Evolutionary conservation across 2,329 filamentous ascomycete species (phyloP).

Genomic region (Alternaria solani): DNA sequence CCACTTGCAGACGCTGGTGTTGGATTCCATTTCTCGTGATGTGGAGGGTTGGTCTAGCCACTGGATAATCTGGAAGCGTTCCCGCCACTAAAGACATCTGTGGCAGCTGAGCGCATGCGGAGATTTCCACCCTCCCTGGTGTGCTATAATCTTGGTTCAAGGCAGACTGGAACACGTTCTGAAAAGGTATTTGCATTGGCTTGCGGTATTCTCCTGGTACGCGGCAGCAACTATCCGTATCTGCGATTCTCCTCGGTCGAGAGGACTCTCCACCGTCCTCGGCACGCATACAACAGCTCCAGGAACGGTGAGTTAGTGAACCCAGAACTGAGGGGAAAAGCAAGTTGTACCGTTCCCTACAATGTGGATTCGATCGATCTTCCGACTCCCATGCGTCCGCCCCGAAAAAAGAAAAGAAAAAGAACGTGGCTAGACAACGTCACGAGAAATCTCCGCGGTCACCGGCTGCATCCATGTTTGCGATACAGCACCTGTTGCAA

Average conservation of each 20-base stretch:
- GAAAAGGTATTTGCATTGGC: neutral
- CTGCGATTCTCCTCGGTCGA: constrained; percentile 4
- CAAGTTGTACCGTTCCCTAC: constrained; percentile 8
- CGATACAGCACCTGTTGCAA: neutral
- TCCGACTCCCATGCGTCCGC: constrained; percentile 3
- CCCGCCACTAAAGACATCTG: neutral
- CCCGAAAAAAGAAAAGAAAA: constrained; percentile 5
- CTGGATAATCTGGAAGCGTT: neutral
- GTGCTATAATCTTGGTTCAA: constrained; percentile 3
- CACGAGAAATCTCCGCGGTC: neutral
- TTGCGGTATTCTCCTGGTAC: neutral
- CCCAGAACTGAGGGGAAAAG: constrained; percentile 9
- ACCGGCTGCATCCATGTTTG: neutral
- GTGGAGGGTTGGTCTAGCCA: neutral
- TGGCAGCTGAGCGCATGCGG: constrained; percentile 7
- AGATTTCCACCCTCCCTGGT: neutral
- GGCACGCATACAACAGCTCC: neutral
- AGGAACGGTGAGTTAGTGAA: constrained; percentile 1
- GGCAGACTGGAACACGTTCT: neutral
- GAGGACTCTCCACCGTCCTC: neutral
- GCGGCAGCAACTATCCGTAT: neutral
- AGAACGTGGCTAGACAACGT: neutral
- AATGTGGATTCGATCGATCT: neutral
- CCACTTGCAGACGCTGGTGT: neutral
- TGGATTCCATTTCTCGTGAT: neutral